Evolutionary conservation across 305 asterid species (phyloP).

Genomic region (Fraxinus floribunda): DNA sequence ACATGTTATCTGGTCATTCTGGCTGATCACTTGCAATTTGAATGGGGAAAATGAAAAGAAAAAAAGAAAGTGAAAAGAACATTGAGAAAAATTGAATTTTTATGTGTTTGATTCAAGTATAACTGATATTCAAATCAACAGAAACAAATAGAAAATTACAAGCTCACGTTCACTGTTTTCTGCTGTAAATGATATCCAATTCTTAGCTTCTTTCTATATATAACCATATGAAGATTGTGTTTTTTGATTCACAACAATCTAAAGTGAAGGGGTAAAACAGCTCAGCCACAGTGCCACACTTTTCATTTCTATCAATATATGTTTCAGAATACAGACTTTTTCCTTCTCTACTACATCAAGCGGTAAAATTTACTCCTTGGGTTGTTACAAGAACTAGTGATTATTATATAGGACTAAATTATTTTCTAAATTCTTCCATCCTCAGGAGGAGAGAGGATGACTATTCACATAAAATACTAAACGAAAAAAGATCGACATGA

Average conservation of each 20-base stretch:
- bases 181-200: neutral
- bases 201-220: neutral
- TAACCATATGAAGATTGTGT: neutral
- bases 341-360: neutral
- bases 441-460: neutral
- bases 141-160: neutral
- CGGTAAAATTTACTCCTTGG: neutral
- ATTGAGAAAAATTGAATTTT: neutral
- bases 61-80: neutral
- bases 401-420: neutral
- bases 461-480: neutral
- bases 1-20: neutral
- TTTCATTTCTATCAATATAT: neutral
- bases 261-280: neutral
- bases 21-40: neutral
- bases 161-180: neutral
- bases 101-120: neutral
- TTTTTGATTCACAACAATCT: neutral
- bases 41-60: neutral
- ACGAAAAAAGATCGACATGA: neutral
- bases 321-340: neutral
- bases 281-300: neutral
- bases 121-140: neutral
- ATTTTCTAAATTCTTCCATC: constrained; percentile 3
- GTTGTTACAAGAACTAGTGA: neutral